Evolutionary conservation across 139 green algal species (phyloP), one percentile per base, ranked within the genome.

Genomic region (Klebsormidium nitens): DNA sequence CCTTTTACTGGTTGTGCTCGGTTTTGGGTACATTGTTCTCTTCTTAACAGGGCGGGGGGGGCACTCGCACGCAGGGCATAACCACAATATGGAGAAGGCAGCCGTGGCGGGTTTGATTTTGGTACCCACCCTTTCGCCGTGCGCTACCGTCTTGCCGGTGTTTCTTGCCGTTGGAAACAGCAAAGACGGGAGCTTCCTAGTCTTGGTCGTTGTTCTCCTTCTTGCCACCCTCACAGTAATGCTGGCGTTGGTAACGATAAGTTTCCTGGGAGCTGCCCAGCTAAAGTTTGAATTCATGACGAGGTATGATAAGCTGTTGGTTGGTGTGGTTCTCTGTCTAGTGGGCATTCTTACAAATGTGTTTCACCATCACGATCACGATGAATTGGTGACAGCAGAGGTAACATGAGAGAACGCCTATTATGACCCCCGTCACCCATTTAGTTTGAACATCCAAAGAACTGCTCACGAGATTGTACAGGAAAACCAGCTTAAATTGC

Each of bases 301-400:
- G 40, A 40, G 59, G 0, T 71, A 71, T 31, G 71, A 78, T 29
- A 72, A 72, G n/a, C 36, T 78, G 44, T n/a, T 78, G 23, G 71
- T 78, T 6, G 71, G 71, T 0, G 29, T 38, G 14, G 47, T 71
- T 0, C 46, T 78, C 1, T 62, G 36, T 19, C 26, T 48, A 2
- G 71, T 78, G 29, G 71, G 71, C 52, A 63, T 78, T 26, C 39
- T 71, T 32, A 78, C 71, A 17, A 37, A 70, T 35, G n/a, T 78
- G 29, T 71, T 78, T 3, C 69, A 76, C 39, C 67, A 68, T 35
- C 56, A 69, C 59, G 36, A 75, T 38, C 56, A 59, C 32, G 35
- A 32, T 32, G 17, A 64, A n/a, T n/a, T n/a, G n/a, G n/a, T n/a
- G n/a, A n/a, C n/a, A n/a, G n/a, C n/a, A n/a, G n/a, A n/a, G n/a